A percentile compares a stretch with the other conserved stretches of the same genome.
Conservation (phyloP, 2,329 filamentous ascomycete species). For the Neofusicoccum cordaticola region DNA sequence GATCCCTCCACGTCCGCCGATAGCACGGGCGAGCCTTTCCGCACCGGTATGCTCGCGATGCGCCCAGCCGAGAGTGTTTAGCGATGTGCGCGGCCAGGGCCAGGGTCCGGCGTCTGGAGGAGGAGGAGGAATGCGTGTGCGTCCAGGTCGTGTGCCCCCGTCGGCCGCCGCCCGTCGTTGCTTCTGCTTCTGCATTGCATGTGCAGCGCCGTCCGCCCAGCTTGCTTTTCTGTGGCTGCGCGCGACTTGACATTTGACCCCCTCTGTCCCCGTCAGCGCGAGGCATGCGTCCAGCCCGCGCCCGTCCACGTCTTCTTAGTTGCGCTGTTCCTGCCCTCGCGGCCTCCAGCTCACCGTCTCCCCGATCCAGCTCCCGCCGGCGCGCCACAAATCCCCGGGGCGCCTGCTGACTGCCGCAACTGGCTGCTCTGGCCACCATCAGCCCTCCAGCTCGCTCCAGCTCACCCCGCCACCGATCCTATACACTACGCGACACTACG, state of each 20-base stretch:
- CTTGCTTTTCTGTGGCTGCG: conserved; percentile 11
- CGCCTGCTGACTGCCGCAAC: neutral
- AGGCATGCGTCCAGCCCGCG: neutral
- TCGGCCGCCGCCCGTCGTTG: conserved; percentile 6
- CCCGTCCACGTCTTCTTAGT: neutral
- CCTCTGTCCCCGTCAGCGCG: no score
- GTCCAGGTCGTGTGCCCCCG: conserved; percentile 2
- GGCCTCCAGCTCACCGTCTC: neutral
- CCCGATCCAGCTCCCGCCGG: neutral
- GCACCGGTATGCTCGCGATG: neutral
- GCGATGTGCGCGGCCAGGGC: neutral
- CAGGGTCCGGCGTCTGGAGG: neutral
- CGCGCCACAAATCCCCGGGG: neutral
- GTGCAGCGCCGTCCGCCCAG: neutral
- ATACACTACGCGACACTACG: neutral
- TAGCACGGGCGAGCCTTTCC: neutral
- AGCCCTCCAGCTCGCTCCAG: neutral
- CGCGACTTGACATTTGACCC: neutral
- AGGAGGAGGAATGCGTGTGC: neutral
- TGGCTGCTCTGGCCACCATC: neutral
- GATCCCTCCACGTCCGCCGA: neutral
- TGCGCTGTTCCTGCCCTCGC: neutral
- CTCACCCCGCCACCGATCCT: conserved; percentile 1
- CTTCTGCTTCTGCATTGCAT: conserved; percentile 15
- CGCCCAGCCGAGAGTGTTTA: conserved; percentile 5